phyloP scores from a whole-genome alignment of 116 monocot species.

The Iris pallida region DNA sequence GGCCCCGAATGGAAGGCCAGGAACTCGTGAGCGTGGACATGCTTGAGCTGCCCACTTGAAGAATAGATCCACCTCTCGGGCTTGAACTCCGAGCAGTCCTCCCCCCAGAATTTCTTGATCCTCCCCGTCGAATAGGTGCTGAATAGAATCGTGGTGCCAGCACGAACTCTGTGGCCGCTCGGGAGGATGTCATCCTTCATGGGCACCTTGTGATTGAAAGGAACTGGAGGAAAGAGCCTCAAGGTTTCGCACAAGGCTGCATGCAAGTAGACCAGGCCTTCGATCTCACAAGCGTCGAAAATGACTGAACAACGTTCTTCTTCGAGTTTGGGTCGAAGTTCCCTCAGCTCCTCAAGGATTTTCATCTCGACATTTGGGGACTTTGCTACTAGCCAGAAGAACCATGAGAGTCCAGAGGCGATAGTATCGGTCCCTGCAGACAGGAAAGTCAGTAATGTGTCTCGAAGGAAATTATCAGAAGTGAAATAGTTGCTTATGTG shows the following conservation, averaged over 20 bases:
- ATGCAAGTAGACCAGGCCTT: slow-evolving; percentile 9
- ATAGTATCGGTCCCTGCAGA: slow-evolving; percentile 34
- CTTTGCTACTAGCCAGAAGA: slow-evolving; percentile 35
- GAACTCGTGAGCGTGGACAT: slow-evolving; percentile 31
- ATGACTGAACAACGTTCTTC: neutral
- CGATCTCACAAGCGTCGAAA: neutral
- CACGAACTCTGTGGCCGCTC: slow-evolving; percentile 5
- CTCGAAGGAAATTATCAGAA: slow-evolving; percentile 23
- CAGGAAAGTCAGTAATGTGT: slow-evolving; percentile 29
- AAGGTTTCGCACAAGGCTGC: slow-evolving; percentile 16
- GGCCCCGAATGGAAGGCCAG: slow-evolving; percentile 36
- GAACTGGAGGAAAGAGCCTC: slow-evolving; percentile 19
- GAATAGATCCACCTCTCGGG: slow-evolving; percentile 7
- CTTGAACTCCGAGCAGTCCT: slow-evolving; percentile 35
- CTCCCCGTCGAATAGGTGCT: slow-evolving; percentile 17
- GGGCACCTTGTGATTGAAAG: slow-evolving; percentile 18
- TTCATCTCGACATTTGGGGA: slow-evolving; percentile 32
- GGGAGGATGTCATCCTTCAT: slow-evolving; percentile 7
- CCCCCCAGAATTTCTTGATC: slow-evolving; percentile 43
- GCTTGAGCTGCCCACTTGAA: slow-evolving; percentile 5
- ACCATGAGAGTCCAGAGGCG: slow-evolving; percentile 26
- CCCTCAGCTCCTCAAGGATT: slow-evolving; percentile 20
- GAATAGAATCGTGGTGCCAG: slow-evolving; percentile 28
- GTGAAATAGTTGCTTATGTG: neutral
- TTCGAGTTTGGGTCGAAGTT: neutral